Percentiles rank a stretch among this genome's conserved stretches.
Conservation (phyloP, 2,329 filamentous ascomycete species). For the Penicillium frequentans region DNA sequence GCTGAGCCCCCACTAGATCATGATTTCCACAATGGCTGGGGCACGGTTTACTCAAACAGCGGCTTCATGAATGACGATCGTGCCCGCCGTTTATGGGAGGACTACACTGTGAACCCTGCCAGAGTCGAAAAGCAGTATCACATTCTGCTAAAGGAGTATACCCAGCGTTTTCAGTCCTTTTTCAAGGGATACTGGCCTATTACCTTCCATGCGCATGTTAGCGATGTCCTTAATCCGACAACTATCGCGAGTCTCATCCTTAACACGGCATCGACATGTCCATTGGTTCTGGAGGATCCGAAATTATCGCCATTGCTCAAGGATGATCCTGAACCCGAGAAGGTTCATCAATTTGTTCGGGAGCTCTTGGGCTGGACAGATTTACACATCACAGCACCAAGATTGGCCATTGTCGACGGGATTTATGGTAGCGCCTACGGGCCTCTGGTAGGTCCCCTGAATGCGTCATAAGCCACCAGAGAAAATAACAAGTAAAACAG, state of each 20-base stretch:
- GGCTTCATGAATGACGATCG: background rate
- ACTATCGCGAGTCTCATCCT: background rate
- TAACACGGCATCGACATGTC: slow-evolving; percentile 1
- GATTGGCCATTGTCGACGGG: background rate
- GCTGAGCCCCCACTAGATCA: background rate
- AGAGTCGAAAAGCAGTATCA: slow-evolving; percentile 1
- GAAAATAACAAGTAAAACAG: background rate
- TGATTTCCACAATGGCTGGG: slow-evolving; percentile 3
- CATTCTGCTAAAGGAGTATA: background rate
- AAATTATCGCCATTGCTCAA: background rate
- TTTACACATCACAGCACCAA: background rate
- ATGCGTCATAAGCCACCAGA: background rate
- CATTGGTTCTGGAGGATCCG: background rate
- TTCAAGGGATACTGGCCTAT: slow-evolving; percentile 3
- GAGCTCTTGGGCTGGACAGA: background rate
- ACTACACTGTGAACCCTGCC: background rate
- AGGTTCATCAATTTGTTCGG: background rate
- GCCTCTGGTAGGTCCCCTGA: background rate
- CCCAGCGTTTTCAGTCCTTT: background rate
- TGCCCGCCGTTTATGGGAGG: background rate
- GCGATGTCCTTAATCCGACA: slow-evolving; percentile 1
- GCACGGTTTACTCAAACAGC: background rate
- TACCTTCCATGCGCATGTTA: slow-evolving; percentile 1
- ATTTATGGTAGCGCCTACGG: slow-evolving; percentile 2
- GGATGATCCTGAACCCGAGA: slow-evolving; percentile 1